Conservation (phyloP, 108 stramenopile species). For the Epipyxis sp. region DNA sequence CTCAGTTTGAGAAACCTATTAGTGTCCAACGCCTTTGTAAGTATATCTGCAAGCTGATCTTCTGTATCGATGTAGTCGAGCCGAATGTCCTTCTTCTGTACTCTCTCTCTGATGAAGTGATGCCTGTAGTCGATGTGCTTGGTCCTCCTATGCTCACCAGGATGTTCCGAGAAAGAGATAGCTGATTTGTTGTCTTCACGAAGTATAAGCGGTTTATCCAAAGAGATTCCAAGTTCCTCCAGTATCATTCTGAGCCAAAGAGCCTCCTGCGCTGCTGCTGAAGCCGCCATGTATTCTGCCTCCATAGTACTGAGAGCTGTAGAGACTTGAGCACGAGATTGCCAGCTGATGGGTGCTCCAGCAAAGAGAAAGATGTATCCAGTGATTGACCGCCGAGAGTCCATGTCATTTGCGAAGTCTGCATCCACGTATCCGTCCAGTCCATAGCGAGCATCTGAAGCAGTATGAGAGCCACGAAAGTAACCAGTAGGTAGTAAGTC, state of each 20-base stretch:
- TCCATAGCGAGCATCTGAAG: neutral
- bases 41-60: neutral
- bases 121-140: constrained; percentile 24
- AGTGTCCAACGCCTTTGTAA: neutral
- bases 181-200: constrained; percentile 16
- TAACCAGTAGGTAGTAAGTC: neutral
- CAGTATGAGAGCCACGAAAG: neutral
- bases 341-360: constrained; percentile 20
- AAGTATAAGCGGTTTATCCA: constrained; percentile 8
- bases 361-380: constrained; percentile 21
- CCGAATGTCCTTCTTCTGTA: neutral
- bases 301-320: constrained; percentile 24
- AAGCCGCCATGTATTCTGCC: constrained; percentile 23
- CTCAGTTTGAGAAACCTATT: too few species aligned
- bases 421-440: constrained; percentile 25
- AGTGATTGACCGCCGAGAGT: constrained; percentile 25
- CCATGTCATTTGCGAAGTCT: constrained; percentile 23
- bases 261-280: constrained; percentile 1
- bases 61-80: neutral
- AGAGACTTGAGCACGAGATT: constrained; percentile 20
- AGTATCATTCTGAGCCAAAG: constrained; percentile 8
- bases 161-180: neutral
- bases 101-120: constrained; percentile 12
- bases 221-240: neutral
- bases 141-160: constrained; percentile 7